phyloP scores from a whole-genome alignment of 768 basidiomycete species.

The Hirschioporus abietinus region DNA sequence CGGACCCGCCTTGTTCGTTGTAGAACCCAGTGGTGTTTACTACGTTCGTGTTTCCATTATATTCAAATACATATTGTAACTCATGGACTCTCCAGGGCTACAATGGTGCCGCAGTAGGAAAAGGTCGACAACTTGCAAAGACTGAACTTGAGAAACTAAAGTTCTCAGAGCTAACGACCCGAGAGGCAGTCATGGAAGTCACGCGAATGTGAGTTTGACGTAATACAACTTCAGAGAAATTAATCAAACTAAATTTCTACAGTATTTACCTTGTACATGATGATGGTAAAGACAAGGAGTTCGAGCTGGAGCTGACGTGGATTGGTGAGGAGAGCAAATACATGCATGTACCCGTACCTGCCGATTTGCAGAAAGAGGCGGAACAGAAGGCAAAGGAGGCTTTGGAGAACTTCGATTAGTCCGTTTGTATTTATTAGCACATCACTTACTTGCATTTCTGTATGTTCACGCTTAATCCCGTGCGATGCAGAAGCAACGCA shows the following conservation, averaged over 20 bases:
- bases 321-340: conserved; percentile 80
- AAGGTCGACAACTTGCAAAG: conserved; percentile 96
- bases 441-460: conserved; percentile 18
- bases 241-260: conserved; percentile 8
- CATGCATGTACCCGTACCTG: conserved; percentile 78
- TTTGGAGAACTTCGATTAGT: conserved; percentile 61
- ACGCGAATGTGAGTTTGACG: conserved; percentile 78
- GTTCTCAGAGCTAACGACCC: conserved; percentile 67
- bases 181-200: conserved; percentile 88
- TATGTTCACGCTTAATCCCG: neutral
- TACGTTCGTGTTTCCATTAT: conserved; percentile 47
- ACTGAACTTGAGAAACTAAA: conserved; percentile 97
- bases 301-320: conserved; percentile 98
- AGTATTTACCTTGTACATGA: conserved; percentile 98
- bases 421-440: conserved; percentile 18
- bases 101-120: conserved; percentile 93
- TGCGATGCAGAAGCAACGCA: neutral
- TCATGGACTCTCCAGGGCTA: conserved; percentile 60
- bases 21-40: conserved; percentile 93
- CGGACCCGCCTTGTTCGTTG: conserved; percentile 80
- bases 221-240: conserved; percentile 10
- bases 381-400: conserved; percentile 84
- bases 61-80: neutral
- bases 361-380: conserved; percentile 79
- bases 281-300: conserved; percentile 96